Conservation (phyloP, 1,284 basidiomycete species). For the Earliella scabrosa region DNA sequence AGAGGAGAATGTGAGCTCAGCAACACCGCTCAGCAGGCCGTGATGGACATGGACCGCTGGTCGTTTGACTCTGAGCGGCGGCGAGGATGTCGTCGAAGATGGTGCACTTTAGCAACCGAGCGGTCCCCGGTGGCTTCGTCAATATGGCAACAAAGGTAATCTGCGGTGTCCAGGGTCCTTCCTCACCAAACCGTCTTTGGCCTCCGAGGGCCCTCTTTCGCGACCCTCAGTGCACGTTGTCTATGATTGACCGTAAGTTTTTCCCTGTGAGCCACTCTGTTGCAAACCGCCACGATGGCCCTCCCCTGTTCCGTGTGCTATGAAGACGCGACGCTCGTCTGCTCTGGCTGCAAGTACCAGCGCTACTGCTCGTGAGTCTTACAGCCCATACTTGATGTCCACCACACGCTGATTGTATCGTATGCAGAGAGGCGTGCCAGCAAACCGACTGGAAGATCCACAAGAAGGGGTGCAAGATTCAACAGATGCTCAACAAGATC, state of each 20-base stretch:
- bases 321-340: slow-evolving; percentile 16
- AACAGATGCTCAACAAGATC: slow-evolving; percentile 35
- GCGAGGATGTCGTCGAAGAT: slow-evolving; percentile 2
- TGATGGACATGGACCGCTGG: slow-evolving; percentile 22
- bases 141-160: slow-evolving; percentile 14
- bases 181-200: background rate
- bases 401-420: background rate
- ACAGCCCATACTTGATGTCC: background rate
- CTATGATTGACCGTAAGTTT: background rate
- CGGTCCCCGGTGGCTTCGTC: slow-evolving; percentile 13
- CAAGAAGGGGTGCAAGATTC: slow-evolving; percentile 41
- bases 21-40: slow-evolving; percentile 19
- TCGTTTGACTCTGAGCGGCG: slow-evolving; percentile 8
- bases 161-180: slow-evolving; percentile 9
- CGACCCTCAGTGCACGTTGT: no score
- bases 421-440: slow-evolving; percentile 31
- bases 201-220: background rate
- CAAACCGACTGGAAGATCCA: slow-evolving; percentile 36
- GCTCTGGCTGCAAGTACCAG: slow-evolving; percentile 25
- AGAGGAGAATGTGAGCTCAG: slow-evolving; percentile 12
- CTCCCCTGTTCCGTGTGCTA: slow-evolving; percentile 19
- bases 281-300: background rate
- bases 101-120: slow-evolving; percentile 16
- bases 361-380: slow-evolving; percentile 28
- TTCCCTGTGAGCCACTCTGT: background rate